Evolutionary conservation across 1,284 basidiomycete genomes (phyloP).

Genomic region (Ustanciosporium gigantosporum): DNA sequence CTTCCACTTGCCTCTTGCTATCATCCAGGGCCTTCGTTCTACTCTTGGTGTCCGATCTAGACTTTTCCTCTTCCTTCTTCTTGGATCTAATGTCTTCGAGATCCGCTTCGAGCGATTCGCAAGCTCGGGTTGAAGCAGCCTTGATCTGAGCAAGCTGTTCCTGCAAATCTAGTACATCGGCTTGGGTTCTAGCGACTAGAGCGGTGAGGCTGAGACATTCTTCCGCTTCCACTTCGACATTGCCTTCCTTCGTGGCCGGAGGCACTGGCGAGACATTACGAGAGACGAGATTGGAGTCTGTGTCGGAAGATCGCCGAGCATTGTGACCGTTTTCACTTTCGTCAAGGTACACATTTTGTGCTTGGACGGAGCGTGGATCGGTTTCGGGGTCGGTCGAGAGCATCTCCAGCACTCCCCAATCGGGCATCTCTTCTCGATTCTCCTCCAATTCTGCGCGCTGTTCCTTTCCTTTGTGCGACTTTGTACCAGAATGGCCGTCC

Average conservation of each 20-base stretch:
- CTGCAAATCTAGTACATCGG: constrained; percentile 66
- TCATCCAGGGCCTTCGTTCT: constrained; percentile 85
- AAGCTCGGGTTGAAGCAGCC: constrained; percentile 66
- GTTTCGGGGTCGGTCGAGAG: constrained; percentile 30
- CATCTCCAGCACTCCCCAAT: constrained; percentile 69
- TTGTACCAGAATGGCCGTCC: constrained; percentile 67
- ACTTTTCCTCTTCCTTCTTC: constrained; percentile 81
- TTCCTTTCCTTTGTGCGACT: constrained; percentile 64
- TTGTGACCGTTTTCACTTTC: constrained; percentile 1
- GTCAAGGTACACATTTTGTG: constrained; percentile 6
- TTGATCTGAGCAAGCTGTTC: constrained; percentile 76
- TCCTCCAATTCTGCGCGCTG: constrained; percentile 66
- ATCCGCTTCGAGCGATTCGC: constrained; percentile 69
- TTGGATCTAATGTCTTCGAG: constrained; percentile 74
- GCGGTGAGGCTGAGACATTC: constrained; percentile 22
- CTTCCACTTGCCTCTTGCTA: constrained; percentile 78
- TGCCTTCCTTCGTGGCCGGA: neutral
- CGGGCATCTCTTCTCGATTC: constrained; percentile 69
- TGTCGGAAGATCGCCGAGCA: neutral
- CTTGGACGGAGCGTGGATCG: constrained; percentile 15
- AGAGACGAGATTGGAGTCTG: neutral
- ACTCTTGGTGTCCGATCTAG: constrained; percentile 75
- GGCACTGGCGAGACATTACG: neutral
- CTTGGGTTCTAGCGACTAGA: constrained; percentile 16
- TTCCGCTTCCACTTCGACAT: constrained; percentile 3